Evolutionary conservation across 1,284 basidiomycete species (phyloP).

Genomic region (Rhodotorula sp.): DNA sequence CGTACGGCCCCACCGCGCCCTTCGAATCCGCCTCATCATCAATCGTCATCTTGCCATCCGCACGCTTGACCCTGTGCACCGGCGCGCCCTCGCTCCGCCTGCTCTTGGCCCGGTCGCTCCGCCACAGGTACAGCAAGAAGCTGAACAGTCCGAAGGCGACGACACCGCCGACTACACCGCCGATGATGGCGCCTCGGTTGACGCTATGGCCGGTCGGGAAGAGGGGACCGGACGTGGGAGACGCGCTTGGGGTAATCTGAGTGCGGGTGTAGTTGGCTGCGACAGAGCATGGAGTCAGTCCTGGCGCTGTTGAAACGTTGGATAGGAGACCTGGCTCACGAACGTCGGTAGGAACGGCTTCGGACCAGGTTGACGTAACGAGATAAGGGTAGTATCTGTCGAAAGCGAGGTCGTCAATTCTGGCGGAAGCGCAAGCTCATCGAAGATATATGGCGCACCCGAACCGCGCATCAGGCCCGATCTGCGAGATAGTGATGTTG

Average conservation of each 20-base stretch:
- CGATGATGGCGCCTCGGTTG: constrained; percentile 29
- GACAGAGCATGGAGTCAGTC: neutral
- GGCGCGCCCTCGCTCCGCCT: constrained; percentile 20
- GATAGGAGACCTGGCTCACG: neutral
- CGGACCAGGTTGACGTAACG: constrained; percentile 35
- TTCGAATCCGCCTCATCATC: constrained; percentile 31
- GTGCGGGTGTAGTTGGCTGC: constrained; percentile 27
- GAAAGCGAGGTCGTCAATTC: neutral
- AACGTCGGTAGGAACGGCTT: constrained; percentile 27
- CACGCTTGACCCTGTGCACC: constrained; percentile 25
- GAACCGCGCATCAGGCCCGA: constrained; percentile 33
- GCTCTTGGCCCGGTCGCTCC: constrained; percentile 22
- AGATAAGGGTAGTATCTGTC: constrained; percentile 38
- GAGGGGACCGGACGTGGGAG: neutral
- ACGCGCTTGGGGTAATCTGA: constrained; percentile 5
- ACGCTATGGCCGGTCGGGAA: neutral
- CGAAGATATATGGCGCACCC: constrained; percentile 13
- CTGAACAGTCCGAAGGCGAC: constrained; percentile 25
- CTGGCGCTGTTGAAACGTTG: fast-evolving
- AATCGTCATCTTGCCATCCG: constrained; percentile 34
- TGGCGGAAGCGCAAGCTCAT: fast-evolving
- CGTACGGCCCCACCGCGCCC: neutral
- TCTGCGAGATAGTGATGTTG: constrained; percentile 31
- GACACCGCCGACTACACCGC: constrained; percentile 36
- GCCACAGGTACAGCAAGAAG: constrained; percentile 39